These are phyloP conservation scores for Symbiodinium pilosum DNA, from an alignment of 73 alveolate genomes.

Conservation along the genomic window DNA sequence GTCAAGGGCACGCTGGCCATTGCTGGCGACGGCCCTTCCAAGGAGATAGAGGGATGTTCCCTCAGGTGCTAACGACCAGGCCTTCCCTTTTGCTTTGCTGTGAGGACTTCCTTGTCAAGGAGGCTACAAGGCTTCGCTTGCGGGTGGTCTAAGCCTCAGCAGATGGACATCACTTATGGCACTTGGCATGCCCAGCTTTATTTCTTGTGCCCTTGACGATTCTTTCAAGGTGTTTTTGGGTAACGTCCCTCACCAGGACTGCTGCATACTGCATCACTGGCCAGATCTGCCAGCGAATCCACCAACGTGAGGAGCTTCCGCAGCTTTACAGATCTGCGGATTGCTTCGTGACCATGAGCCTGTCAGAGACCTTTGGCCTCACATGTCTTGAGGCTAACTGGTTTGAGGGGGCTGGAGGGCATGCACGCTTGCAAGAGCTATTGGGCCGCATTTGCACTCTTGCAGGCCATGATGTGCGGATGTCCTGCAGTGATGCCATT, in stretches of 20 bases:
- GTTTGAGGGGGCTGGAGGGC: not conserved
- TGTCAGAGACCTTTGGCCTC: slow-evolving; percentile 90
- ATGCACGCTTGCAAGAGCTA: no score
- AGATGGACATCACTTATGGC: not conserved
- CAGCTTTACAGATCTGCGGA: slow-evolving; percentile 82
- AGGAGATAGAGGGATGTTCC: no score
- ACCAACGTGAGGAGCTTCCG: slow-evolving; percentile 73
- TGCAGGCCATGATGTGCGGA: slow-evolving; percentile 93
- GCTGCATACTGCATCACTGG: not conserved
- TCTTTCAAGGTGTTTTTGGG: slow-evolving; percentile 62
- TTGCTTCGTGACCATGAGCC: slow-evolving; percentile 90
- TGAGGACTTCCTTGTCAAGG: slow-evolving; percentile 40
- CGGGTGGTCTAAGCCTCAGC: slow-evolving; percentile 24
- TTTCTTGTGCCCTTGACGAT: no score
- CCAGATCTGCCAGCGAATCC: no score
- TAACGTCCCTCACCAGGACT: slow-evolving; percentile 72
- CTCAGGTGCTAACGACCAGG: no score
- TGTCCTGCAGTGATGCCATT: slow-evolving; percentile 94
- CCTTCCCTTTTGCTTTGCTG: no score
- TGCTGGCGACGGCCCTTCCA: slow-evolving; percentile 90
- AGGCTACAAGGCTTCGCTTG: slow-evolving; percentile 77
- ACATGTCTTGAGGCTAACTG: slow-evolving; percentile 57
- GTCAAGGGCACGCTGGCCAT: slow-evolving; percentile 92
- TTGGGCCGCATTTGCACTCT: not conserved
- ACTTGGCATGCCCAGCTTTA: no score